Percentiles rank a stretch among this genome's conserved stretches.
Evolutionary conservation across 2,329 filamentous ascomycete species (phyloP).

Genomic region (Fusarium goolgardi): DNA sequence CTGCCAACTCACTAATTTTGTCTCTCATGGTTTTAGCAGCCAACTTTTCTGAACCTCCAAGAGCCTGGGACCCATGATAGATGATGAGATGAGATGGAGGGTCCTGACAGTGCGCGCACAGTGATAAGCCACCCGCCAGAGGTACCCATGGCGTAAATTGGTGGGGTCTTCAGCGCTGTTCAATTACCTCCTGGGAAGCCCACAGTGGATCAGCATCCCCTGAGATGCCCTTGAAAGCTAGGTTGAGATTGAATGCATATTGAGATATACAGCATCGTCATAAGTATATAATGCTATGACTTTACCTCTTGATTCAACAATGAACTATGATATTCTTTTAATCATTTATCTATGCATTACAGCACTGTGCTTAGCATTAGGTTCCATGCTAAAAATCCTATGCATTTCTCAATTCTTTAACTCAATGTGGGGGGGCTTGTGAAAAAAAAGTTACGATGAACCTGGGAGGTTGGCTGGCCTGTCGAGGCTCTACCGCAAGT

Average conservation of each 20-base stretch:
- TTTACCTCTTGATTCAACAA: not conserved
- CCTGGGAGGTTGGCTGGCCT: conserved; percentile 7
- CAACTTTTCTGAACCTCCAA: not conserved
- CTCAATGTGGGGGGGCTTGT: conserved; percentile 33
- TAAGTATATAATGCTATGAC: conserved; percentile 7
- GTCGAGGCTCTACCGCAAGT: conserved; percentile 9
- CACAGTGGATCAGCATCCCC: conserved; percentile 39
- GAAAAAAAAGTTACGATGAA: conserved; percentile 8
- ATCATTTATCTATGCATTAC: conserved; percentile 6
- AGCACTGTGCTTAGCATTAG: conserved; percentile 27
- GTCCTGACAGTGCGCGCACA: conserved; percentile 27
- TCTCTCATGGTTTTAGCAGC: not conserved
- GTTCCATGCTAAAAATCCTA: conserved; percentile 12
- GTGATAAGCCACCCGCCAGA: conserved; percentile 26
- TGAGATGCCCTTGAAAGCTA: conserved; percentile 21
- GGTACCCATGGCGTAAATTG: conserved; percentile 28
- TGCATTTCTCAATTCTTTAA: conserved; percentile 36
- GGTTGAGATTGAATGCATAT: conserved; percentile 7
- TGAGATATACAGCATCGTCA: conserved; percentile 6
- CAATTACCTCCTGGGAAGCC: conserved; percentile 22
- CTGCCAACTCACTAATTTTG: not conserved
- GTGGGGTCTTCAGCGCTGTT: conserved; percentile 37
- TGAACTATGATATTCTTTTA: conserved; percentile 1
- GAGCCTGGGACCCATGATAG: conserved; percentile 5
- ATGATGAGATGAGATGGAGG: conserved; percentile 25